These are phyloP conservation scores for Spatholobus suberectus DNA, from an alignment of 306 rosid species.

Conservation along the genomic window DNA sequence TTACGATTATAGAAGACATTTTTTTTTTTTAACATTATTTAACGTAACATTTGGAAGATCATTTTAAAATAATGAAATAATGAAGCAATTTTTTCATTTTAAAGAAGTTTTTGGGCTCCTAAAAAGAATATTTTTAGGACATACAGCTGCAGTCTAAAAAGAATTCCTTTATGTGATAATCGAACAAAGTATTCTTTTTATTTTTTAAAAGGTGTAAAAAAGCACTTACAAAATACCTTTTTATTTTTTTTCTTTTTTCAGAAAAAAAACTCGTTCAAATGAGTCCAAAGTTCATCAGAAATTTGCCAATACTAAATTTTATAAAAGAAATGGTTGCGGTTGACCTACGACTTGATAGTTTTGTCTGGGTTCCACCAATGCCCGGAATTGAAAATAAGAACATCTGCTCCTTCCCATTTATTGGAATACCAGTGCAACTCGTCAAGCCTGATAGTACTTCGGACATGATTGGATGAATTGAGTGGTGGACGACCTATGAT, in stretches of 20 bases:
- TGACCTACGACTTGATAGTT: constrained; percentile 58
- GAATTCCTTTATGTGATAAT: too few species aligned
- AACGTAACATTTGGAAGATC: neutral
- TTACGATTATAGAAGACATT: neutral
- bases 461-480: constrained; percentile 49
- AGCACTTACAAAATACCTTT: neutral
- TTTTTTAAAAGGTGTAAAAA: neutral
- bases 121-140: neutral
- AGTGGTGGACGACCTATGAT: constrained; percentile 65
- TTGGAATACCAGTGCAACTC: constrained; percentile 71
- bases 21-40: neutral
- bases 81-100: neutral
- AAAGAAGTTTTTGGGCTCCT: neutral
- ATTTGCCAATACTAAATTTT: neutral
- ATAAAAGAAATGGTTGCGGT: neutral
- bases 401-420: constrained; percentile 70
- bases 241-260: neutral
- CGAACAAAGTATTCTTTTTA: too few species aligned
- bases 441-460: constrained; percentile 55
- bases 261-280: neutral
- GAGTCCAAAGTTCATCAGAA: neutral
- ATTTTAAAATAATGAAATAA: neutral
- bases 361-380: constrained; percentile 92
- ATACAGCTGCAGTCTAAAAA: neutral
- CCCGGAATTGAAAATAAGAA: constrained; percentile 77